Base-by-base conservation (phyloP, 73 alveolate species). In the Blepharisma japonicum region DNA sequence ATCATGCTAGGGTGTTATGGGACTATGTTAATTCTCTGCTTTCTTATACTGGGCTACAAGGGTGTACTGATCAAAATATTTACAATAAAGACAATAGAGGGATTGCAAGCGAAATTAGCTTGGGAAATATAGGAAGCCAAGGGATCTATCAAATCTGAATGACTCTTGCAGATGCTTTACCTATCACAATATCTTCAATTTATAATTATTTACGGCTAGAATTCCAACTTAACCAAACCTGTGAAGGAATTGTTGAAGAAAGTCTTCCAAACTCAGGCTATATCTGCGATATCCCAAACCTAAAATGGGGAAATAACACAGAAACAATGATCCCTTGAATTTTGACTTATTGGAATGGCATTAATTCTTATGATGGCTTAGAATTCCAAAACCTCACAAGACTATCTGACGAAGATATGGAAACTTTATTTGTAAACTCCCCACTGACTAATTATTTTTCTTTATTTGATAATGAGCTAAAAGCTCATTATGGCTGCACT, bases 61-160 rank as follows among this genome's bases (percentile, higher is more conserved):
- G 80, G 5, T 14, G 61, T 2, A 18, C 2, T 25, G 80, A 70
- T 5, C 66, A 18, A 2, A 54, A 70, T 11, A 45, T 47, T 70
- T 70, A 45, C 5, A 70, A 70, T 45, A 70, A 9, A 7, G 66
- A 70, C n/a, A 70, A 70, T 5, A 23, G 80, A 38, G 80, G 80
- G 42, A 70, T 70, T 9, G 14, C 80, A 9, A 23, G 39, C 11
- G 80, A 70, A 70, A 25, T 45, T 3, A 7, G 55, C 46, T 14
- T 70, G 2, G 80, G 80, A 45, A 70, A 9, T 70, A 14, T 70
- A 45, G 80, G 80, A 45, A 45, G 68, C 5, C 66, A 70, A 45
- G 27, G 55, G 0, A 7, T 70, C 11, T 47, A 70, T n/a, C 11
- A 45, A 23, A n/a, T 70, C n/a, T 39, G 11, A 11, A 45, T 18